Evolutionary conservation across 306 rosid genomes (phyloP).

Genomic region (Fagus crenata): DNA sequence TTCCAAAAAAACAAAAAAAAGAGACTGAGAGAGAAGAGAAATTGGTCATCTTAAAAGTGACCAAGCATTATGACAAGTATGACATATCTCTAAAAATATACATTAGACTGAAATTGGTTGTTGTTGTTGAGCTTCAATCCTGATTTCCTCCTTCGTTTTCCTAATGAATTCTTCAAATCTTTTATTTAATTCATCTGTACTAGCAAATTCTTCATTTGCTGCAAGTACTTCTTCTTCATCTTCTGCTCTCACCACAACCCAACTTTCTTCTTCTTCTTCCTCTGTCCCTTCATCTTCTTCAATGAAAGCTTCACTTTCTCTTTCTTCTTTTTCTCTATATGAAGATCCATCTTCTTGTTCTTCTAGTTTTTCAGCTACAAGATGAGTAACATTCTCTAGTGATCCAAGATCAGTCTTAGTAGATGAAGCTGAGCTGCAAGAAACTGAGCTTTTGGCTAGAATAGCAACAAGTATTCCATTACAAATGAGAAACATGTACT

Average conservation of each 20-base stretch:
- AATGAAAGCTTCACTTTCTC: constrained; percentile 5
- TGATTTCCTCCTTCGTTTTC: constrained; percentile 44
- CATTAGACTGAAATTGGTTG: constrained; percentile 41
- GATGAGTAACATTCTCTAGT: not conserved
- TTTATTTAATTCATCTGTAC: constrained; percentile 63
- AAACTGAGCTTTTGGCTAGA: constrained; percentile 44
- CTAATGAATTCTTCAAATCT: constrained; percentile 70
- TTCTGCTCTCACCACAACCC: not conserved
- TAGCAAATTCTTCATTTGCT: constrained; percentile 37
- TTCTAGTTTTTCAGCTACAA: constrained; percentile 13
- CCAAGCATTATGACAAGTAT: constrained; percentile 15
- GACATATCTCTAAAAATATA: not conserved
- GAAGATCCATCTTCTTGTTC: constrained; percentile 16
- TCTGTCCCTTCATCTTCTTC: constrained; percentile 12
- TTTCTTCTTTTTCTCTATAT: constrained; percentile 5
- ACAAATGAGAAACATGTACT: constrained; percentile 68
- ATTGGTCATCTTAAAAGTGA: constrained; percentile 30
- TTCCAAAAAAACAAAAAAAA: too few species aligned
- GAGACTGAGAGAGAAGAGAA: not conserved
- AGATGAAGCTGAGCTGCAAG: not conserved
- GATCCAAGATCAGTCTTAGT: constrained; percentile 16
- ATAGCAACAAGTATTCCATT: constrained; percentile 70
- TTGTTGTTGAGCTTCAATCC: constrained; percentile 39
- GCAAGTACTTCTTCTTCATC: constrained; percentile 16
- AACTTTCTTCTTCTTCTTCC: not conserved